Base-by-base conservation (phyloP, 169 alveolate species). In the Babesia sp. region DNA sequence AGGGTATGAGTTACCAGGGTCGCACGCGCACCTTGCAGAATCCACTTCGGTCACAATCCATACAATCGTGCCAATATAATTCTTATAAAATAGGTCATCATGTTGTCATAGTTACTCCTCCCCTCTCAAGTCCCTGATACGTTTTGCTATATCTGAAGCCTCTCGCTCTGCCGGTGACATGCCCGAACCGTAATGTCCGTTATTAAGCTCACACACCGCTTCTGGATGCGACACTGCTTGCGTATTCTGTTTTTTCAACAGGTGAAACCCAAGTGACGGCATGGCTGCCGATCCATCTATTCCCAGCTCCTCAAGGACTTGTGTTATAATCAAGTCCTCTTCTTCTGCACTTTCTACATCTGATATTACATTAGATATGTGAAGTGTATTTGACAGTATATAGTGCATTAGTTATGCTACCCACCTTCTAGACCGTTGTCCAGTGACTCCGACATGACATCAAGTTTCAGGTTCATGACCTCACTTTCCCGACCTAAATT, bases 231-330 rank as follows among this genome's bases (percentile, higher is more conserved):
- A 16, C 0, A 26, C 34, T 37, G 28, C 53, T 12, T 9, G 11
- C 2, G 54, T 11, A n/a, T 6, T n/a, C 16, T 12, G 7, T 0
- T 20, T 34, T 58, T 58, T 4, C 69, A 39, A 4, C 36, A 53
- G 51, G 14, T 28, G 6, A 3, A 33, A n/a, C 5, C 34, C 4
- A 20, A 57, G 61, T 57, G 64, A 33, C 29, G 57, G 59, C 11
- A 76, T 22, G 9, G 39, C 53, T n/a, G 67, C 86, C 5, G 66
- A 31, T 18, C 57, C 59, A 9, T 70, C 86, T 14, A 78, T 60
- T 44, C 86, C 86, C 50, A 78, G 58, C 22, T 78, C 86, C 69
- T 78, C 80, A 22, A 78, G 67, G 8, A 78, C n/a, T 50, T 68
- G 79, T 7, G 67, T 31, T 3, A 78, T 72, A 50, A 68, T 55